Conservation (phyloP, 2,329 filamentous ascomycete species). For the Aspergillus transmontanensis region DNA sequence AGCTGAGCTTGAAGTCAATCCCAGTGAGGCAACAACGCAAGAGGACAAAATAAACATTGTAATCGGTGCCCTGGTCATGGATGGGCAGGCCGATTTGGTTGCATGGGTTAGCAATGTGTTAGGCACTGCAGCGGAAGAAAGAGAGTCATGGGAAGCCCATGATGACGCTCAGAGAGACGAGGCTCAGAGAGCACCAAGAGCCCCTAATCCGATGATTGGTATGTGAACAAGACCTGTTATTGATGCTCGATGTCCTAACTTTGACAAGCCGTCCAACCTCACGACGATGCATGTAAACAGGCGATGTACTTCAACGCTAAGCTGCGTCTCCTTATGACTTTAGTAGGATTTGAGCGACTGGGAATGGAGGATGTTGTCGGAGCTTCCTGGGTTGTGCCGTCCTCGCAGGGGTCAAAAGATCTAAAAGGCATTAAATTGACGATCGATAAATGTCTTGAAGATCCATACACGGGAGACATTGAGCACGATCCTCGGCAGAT, state of each 20-base stretch:
- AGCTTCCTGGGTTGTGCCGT: conserved; percentile 76
- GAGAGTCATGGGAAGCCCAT: conserved; percentile 75
- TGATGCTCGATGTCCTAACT: conserved; percentile 2
- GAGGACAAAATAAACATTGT: conserved; percentile 77
- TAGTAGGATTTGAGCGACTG: conserved; percentile 69
- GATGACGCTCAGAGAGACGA: conserved; percentile 61
- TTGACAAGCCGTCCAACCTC: conserved; percentile 61
- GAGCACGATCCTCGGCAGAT: conserved; percentile 74
- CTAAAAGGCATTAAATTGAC: conserved; percentile 70
- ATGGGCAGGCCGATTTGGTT: conserved; percentile 74
- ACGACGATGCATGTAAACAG: conserved; percentile 66
- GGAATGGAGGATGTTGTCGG: conserved; percentile 72
- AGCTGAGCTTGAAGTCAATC: conserved; percentile 80
- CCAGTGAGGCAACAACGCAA: conserved; percentile 62
- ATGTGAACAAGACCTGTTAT: conserved; percentile 34
- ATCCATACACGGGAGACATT: conserved; percentile 75
- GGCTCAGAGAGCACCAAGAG: conserved; percentile 50
- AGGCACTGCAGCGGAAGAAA: conserved; percentile 67
- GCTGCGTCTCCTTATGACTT: conserved; percentile 78
- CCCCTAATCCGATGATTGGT: conserved; percentile 45
- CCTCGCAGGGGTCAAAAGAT: conserved; percentile 62
- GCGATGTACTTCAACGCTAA: conserved; percentile 90
- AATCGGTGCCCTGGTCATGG: conserved; percentile 77
- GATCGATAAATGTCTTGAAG: conserved; percentile 78
- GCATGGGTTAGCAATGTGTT: conserved; percentile 79